Base-by-base conservation (phyloP, 2,329 filamentous ascomycete species). In the Hypocrella siamensis region DNA sequence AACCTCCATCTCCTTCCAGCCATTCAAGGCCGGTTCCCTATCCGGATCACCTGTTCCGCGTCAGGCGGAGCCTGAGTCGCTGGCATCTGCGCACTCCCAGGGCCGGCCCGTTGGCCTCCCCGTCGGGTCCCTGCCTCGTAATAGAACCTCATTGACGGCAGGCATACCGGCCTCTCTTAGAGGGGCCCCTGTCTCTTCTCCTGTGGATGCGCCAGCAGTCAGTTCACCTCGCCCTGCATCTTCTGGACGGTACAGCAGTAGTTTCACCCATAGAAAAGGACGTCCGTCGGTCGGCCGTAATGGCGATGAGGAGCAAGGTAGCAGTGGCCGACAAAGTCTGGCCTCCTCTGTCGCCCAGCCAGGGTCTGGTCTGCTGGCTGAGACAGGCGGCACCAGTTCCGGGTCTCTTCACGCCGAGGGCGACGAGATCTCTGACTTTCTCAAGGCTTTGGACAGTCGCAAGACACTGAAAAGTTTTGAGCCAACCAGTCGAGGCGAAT, bases 21-120 rank as follows among this genome's bases (percentile, higher is more conserved):
- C 88, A 0, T 98, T 98, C 62, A 98, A 98, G 55, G 83, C 86
- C 11, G 88, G 88, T 9, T 92, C 88, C 2, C 63, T 96, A n/a
- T 93, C 86, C 3, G 84, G 81, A 4, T 94, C 86, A 4, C 88
- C 86, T 0, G 51, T 65, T n/a, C 58, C 59, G 18, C 59, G 65
- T 19, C 49, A 60, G 6, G 48, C 54, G 3, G 67, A 71, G 10
- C 50, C 56, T 11, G 69, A 71, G 30, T 48, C 61, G 2, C 65
- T 70, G 11, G 58, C 64, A 19, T 77, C 73, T 3, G 67, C 70
- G 3, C 60, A 64, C 28, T 72, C 69, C 1, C 46, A 65, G 7
- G 46, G 58, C 16, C 60, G 67, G 17, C 53, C 58, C 5, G 63
- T 61, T 3, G 61, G 60, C 4, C 48, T 67, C 15, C 61, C 57